phyloP scores from a whole-genome alignment of 257 asterid genomes.

The Solanum chiquidenum region DNA sequence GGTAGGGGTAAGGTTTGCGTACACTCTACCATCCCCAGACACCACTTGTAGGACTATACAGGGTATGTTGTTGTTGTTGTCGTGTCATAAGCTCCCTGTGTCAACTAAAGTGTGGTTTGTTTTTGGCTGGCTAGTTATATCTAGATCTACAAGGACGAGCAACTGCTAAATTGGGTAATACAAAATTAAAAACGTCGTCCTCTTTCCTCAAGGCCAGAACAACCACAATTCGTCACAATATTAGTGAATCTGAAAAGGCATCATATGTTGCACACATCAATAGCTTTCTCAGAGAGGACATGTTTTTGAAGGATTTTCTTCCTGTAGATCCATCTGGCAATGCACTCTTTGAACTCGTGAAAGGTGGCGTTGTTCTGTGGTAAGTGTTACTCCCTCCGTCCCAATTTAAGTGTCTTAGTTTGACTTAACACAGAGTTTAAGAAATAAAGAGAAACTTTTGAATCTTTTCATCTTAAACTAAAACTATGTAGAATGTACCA shows the following conservation, averaged over 20 bases:
- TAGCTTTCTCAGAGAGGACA: slow-evolving; percentile 63
- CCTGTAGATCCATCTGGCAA: slow-evolving; percentile 72
- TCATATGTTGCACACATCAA: slow-evolving; percentile 73
- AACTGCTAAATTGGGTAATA: slow-evolving; percentile 25
- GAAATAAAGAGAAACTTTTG: not conserved
- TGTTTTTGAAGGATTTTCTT: slow-evolving; percentile 60
- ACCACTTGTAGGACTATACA: not conserved
- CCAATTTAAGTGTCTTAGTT: not conserved
- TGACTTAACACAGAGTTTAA: not conserved
- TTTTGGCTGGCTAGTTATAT: slow-evolving; percentile 26
- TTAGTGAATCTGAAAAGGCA: slow-evolving; percentile 76
- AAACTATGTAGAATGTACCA: not conserved
- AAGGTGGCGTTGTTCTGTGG: slow-evolving; percentile 94
- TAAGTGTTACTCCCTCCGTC: slow-evolving; percentile 1
- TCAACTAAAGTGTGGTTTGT: not conserved
- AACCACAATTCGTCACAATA: slow-evolving; percentile 82
- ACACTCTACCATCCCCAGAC: not conserved
- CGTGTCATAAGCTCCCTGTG: not conserved
- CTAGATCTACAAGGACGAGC: slow-evolving; percentile 45
- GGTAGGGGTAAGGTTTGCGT: not conserved
- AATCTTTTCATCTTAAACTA: not conserved
- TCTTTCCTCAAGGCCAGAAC: slow-evolving; percentile 83
- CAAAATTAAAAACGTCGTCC: slow-evolving; percentile 28
- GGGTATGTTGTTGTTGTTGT: not conserved
- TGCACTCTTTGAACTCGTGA: slow-evolving; percentile 76